A percentile compares a stretch with the other conserved stretches of the same genome.
phyloP scores from a whole-genome alignment of 2,329 filamentous ascomycete genomes.

The Exophiala spinifera region DNA sequence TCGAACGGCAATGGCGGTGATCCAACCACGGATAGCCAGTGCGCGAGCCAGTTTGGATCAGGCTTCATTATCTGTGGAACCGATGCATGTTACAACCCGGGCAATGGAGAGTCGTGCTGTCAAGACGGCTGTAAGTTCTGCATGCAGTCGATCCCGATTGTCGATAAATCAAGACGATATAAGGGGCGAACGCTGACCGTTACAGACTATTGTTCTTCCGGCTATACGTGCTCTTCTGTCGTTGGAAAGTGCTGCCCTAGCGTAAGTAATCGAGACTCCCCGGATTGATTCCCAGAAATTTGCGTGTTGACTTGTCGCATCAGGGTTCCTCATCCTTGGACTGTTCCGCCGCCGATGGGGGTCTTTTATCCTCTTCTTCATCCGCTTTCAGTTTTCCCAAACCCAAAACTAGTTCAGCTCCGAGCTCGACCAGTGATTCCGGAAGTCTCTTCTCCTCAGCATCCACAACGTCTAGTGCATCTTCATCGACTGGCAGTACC shows the following conservation, averaged over 20 bases:
- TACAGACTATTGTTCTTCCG: conserved; percentile 11
- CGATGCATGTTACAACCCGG: conserved; percentile 20
- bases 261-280: no score
- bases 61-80: conserved; percentile 14
- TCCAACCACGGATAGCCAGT: background rate
- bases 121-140: conserved; percentile 11
- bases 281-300: no score
- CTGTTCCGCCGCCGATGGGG: no score
- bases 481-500: no score
- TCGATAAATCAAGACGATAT: background rate
- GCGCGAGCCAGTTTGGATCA: conserved; percentile 1
- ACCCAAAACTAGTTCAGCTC: no score
- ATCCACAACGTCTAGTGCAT: no score
- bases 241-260: conserved; percentile 15
- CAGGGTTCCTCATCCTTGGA: no score
- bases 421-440: no score
- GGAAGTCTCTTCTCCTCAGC: no score
- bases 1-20: background rate
- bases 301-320: no score
- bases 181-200: background rate
- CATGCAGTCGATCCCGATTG: background rate
- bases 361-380: no score
- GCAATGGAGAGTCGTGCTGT: conserved; percentile 11
- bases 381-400: no score
- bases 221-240: conserved; percentile 11